Evolutionary conservation across 2,329 filamentous ascomycete genomes (phyloP).

Genomic region (Colletotrichum spinosum): DNA sequence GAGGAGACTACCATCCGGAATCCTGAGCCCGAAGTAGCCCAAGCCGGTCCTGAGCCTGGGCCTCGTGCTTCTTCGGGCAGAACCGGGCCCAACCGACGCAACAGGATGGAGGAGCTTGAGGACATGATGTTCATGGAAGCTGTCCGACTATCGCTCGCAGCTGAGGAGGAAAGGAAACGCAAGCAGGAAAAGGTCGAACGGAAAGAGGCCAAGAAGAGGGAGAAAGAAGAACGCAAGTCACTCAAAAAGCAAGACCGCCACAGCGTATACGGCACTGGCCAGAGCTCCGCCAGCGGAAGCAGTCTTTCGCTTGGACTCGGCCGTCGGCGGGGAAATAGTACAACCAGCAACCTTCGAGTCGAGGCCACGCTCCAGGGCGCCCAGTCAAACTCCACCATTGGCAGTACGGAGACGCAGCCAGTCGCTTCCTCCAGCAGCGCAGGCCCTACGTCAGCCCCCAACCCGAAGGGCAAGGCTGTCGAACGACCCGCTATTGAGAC

Average conservation of each 20-base stretch:
- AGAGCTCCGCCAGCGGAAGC: constrained; percentile 70
- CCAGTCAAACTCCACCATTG: constrained; percentile 25
- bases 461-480: constrained; percentile 76
- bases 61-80: constrained; percentile 47
- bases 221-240: constrained; percentile 85
- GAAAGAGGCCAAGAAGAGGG: constrained; percentile 86
- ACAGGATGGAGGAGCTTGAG: constrained; percentile 86
- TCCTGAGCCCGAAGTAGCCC: constrained; percentile 41
- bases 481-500: constrained; percentile 60
- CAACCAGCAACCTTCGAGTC: constrained; percentile 68
- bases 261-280: constrained; percentile 52
- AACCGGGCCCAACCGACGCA: constrained; percentile 47
- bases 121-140: constrained; percentile 99
- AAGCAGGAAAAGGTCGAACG: constrained; percentile 84
- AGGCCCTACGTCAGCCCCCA: constrained; percentile 48
- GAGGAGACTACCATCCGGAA: constrained; percentile 44
- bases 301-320: constrained; percentile 72
- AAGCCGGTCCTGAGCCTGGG: constrained; percentile 49
- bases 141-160: constrained; percentile 88
- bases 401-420: constrained; percentile 38
- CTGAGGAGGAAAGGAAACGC: constrained; percentile 91
- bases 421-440: constrained; percentile 46
- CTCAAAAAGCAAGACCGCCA: constrained; percentile 70
- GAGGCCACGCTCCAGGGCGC: constrained; percentile 64
- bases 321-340: constrained; percentile 69